These are phyloP conservation scores for Taphrina pruni DNA, from an alignment of 1,139 yeast species.

Conservation along the genomic window DNA sequence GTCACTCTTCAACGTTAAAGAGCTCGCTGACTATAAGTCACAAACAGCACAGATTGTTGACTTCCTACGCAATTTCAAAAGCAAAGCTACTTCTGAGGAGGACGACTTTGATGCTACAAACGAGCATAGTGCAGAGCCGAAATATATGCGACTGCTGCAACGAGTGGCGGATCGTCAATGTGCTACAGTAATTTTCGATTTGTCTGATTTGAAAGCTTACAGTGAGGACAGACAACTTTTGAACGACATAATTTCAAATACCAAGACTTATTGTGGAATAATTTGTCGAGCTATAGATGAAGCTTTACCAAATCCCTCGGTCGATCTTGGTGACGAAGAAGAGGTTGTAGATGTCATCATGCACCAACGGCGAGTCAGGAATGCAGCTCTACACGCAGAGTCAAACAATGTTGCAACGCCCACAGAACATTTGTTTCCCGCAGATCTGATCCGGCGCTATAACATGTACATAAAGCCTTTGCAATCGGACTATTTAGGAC, in stretches of 20 bases:
- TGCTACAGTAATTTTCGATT: slow-evolving; percentile 70
- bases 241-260: slow-evolving; percentile 68
- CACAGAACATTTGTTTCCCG: slow-evolving; percentile 65
- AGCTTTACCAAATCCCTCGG: slow-evolving; percentile 81
- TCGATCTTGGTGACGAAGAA: slow-evolving; percentile 77
- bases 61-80: slow-evolving; percentile 31
- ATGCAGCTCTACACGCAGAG: slow-evolving; percentile 72
- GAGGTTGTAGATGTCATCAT: slow-evolving; percentile 92
- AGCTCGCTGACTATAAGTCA: slow-evolving; percentile 34
- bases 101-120: not conserved
- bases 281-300: slow-evolving; percentile 78
- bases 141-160: slow-evolving; percentile 53
- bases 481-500: slow-evolving; percentile 55
- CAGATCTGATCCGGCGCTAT: slow-evolving; percentile 85
- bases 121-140: not conserved
- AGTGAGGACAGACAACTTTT: slow-evolving; percentile 55
- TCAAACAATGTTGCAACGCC: slow-evolving; percentile 54
- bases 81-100: slow-evolving; percentile 4
- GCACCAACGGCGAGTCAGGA: slow-evolving; percentile 84
- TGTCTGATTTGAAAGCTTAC: slow-evolving; percentile 73
- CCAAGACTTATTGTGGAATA: slow-evolving; percentile 78
- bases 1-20: slow-evolving; percentile 32
- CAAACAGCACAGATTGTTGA: slow-evolving; percentile 31
- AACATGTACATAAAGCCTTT: slow-evolving; percentile 84
- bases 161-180: slow-evolving; percentile 81